Percentiles rank a stretch among this genome's conserved stretches.
phyloP scores from a whole-genome alignment of 2,329 filamentous ascomycete species.

The Rachicladosporium sp. region DNA sequence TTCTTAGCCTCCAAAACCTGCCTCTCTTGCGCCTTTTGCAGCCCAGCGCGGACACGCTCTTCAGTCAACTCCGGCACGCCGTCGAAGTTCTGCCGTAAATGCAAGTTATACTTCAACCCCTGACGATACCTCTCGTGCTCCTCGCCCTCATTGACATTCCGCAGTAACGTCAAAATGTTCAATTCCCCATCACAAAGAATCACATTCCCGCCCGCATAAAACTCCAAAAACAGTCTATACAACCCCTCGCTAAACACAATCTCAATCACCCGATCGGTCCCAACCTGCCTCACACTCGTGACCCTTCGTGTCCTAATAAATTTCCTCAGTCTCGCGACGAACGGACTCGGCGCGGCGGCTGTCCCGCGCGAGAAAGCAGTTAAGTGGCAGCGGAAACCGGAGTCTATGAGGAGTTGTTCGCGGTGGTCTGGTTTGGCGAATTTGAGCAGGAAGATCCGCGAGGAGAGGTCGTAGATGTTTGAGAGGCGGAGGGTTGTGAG shows the following conservation, averaged over 20 bases:
- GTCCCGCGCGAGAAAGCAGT: slow-evolving; percentile 84
- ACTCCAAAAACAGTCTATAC: slow-evolving; percentile 82
- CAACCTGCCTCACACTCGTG: slow-evolving; percentile 70
- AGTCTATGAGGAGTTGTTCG: slow-evolving; percentile 84
- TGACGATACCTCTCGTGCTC: slow-evolving; percentile 73
- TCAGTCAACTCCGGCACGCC: slow-evolving; percentile 64
- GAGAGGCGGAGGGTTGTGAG: slow-evolving; percentile 70
- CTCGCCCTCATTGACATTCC: slow-evolving; percentile 67
- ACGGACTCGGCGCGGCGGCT: slow-evolving; percentile 69
- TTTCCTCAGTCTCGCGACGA: slow-evolving; percentile 77
- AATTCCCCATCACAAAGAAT: slow-evolving; percentile 78
- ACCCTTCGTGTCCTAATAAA: slow-evolving; percentile 75
- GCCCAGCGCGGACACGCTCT: slow-evolving; percentile 55
- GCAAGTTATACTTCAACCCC: slow-evolving; percentile 66
- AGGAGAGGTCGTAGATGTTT: slow-evolving; percentile 93
- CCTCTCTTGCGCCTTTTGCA: slow-evolving; percentile 54
- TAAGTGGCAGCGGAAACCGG: slow-evolving; percentile 88
- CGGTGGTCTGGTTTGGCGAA: slow-evolving; percentile 82
- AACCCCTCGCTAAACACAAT: slow-evolving; percentile 84
- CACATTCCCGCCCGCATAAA: slow-evolving; percentile 92
- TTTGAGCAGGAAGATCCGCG: slow-evolving; percentile 89
- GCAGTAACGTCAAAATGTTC: slow-evolving; percentile 68
- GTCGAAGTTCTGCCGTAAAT: slow-evolving; percentile 70
- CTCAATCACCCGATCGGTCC: slow-evolving; percentile 86
- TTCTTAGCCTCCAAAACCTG: slow-evolving; percentile 39